phyloP scores from a whole-genome alignment of 148 eudicot species.

The Rhododendron kiyosumense region DNA sequence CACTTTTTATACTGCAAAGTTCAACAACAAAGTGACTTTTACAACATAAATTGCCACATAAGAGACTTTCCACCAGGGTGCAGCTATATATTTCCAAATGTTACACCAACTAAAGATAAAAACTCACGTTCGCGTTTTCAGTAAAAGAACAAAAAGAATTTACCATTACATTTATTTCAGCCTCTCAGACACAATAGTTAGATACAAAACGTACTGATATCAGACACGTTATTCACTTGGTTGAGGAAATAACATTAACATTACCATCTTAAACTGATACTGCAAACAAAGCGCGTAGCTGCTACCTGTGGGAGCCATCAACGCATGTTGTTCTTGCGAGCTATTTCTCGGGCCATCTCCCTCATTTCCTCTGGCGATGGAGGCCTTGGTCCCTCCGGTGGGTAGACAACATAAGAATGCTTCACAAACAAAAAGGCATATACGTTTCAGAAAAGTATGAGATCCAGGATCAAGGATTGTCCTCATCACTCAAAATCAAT shows the following conservation, averaged over 20 bases:
- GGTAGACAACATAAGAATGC: conserved; percentile 83
- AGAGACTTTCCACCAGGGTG: neutral
- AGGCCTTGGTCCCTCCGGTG: conserved; percentile 86
- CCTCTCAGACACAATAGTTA: neutral
- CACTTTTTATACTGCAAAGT: neutral
- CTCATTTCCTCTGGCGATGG: conserved; percentile 91
- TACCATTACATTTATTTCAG: neutral
- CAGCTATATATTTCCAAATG: neutral
- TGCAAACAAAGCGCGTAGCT: neutral
- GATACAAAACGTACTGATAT: neutral
- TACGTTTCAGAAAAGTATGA: conserved; percentile 3
- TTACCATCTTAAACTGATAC: neutral
- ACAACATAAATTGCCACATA: neutral
- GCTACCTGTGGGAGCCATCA: conserved; percentile 19
- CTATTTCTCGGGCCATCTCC: conserved; percentile 89
- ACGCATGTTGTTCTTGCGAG: conserved; percentile 48
- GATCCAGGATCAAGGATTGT: conserved; percentile 2
- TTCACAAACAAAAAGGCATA: conserved; percentile 23
- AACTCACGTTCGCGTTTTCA: neutral
- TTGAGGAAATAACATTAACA: neutral
- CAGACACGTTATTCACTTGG: neutral
- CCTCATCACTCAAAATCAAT: neutral
- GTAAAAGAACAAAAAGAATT: neutral
- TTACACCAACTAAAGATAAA: neutral
- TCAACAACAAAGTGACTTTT: neutral